These are phyloP conservation scores for Rhizophora mangle DNA, from an alignment of 345 rosid genomes.

Conservation along the genomic window DNA sequence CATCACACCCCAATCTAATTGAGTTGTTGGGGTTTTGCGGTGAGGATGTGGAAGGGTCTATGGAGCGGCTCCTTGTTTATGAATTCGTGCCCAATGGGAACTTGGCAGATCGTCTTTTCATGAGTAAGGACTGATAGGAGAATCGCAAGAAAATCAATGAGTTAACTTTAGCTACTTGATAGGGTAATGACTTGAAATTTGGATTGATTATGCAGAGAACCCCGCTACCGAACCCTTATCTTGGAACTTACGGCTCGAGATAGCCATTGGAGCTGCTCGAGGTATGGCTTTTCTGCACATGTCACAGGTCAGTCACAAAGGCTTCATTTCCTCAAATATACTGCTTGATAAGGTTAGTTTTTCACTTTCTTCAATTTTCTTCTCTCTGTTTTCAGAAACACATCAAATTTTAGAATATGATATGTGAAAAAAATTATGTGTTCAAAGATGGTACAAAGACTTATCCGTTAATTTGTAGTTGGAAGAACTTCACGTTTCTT, in stretches of 20 bases:
- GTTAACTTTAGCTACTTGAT: background rate
- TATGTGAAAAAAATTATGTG: too few species aligned
- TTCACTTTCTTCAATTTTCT: too few species aligned
- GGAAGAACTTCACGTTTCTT: too few species aligned
- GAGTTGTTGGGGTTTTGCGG: conserved; percentile 69
- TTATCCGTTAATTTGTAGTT: too few species aligned
- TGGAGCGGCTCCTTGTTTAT: conserved; percentile 65
- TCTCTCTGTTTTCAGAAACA: too few species aligned
- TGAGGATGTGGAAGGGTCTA: conserved; percentile 41
- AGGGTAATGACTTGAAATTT: conserved; percentile 3
- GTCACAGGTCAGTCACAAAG: conserved; percentile 69
- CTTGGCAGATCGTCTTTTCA: conserved; percentile 73
- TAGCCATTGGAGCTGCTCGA: conserved; percentile 71
- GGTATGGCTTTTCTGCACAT: conserved; percentile 72
- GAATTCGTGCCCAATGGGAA: conserved; percentile 79
- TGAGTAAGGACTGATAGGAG: conserved; percentile 44
- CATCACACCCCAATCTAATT: conserved; percentile 77
- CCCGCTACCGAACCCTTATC: conserved; percentile 57
- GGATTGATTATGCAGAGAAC: conserved; percentile 33
- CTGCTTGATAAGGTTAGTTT: conserved; percentile 69
- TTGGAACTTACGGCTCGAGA: conserved; percentile 73
- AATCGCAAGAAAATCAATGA: background rate
- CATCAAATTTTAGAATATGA: too few species aligned
- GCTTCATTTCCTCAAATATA: conserved; percentile 76
- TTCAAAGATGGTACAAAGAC: too few species aligned